These are phyloP conservation scores for Dendrobium officinale DNA, from an alignment of 106 monocot species.

Conservation along the genomic window DNA sequence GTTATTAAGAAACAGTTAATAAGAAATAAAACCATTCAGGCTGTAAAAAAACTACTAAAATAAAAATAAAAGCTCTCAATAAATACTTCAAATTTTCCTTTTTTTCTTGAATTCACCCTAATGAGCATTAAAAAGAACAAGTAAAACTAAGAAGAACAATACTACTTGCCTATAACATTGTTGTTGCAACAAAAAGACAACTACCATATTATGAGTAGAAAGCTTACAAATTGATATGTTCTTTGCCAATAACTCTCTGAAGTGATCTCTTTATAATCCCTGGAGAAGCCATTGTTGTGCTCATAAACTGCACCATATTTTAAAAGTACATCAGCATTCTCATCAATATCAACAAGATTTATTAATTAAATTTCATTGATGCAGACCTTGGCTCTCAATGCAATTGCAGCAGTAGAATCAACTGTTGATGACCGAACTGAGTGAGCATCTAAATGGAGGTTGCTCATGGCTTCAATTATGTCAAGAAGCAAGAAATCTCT, in stretches of 20 bases:
- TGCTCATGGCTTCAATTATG: conserved; percentile 54
- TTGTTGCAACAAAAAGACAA: too few relatives aligned
- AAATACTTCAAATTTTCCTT: too few relatives aligned
- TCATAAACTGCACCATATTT: conserved; percentile 22
- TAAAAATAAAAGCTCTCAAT: too few relatives aligned
- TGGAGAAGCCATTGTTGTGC: conserved; percentile 19
- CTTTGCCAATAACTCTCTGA: conserved; percentile 21
- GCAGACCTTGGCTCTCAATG: conserved; percentile 68
- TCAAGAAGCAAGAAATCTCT: conserved; percentile 64
- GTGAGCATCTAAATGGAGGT: conserved; percentile 52
- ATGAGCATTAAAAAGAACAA: too few relatives aligned
- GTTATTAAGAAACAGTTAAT: too few relatives aligned
- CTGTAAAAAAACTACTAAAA: too few relatives aligned
- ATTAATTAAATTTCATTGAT: neutral
- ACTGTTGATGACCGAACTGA: conserved; percentile 55
- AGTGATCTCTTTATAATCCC: conserved; percentile 40
- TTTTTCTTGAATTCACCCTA: too few relatives aligned
- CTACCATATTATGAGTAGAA: neutral
- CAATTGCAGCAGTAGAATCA: conserved; percentile 36
- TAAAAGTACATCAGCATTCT: neutral
- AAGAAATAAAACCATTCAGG: too few relatives aligned
- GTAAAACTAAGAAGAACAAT: too few relatives aligned
- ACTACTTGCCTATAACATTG: too few relatives aligned
- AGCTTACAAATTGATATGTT: neutral
- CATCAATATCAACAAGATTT: neutral